phyloP scores from a whole-genome alignment of 768 basidiomycete genomes.

The Gymnopilus junonius region DNA sequence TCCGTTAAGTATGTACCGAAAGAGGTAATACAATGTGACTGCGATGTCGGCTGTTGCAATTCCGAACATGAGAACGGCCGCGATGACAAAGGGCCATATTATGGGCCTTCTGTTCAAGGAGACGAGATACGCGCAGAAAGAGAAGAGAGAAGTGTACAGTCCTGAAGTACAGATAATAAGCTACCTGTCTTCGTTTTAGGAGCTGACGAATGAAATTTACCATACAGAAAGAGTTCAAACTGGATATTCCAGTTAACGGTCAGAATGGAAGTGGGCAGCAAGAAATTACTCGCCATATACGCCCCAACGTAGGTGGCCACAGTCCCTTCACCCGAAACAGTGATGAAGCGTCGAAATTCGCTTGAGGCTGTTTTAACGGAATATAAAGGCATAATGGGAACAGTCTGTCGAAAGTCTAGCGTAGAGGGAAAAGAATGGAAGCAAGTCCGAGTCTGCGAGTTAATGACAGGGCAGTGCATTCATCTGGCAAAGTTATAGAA shows the following conservation, averaged over 20 bases:
- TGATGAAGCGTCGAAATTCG: neutral
- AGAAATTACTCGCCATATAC: conserved; percentile 14
- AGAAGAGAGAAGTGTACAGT: conserved; percentile 15
- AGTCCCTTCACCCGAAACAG: neutral
- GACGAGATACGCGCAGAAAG: conserved; percentile 16
- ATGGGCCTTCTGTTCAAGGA: conserved; percentile 14
- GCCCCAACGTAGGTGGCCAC: conserved; percentile 15
- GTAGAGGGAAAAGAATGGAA: neutral
- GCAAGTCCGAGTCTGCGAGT: neutral
- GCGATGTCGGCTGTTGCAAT: conserved; percentile 20
- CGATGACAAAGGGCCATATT: conserved; percentile 15
- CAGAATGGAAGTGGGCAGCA: neutral
- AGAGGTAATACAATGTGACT: conserved; percentile 16
- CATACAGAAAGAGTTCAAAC: conserved; percentile 24
- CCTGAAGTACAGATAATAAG: conserved; percentile 4
- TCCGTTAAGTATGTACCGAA: conserved; percentile 14
- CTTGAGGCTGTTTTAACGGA: conserved; percentile 5
- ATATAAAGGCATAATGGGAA: neutral
- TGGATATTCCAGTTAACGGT: neutral
- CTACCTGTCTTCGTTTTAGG: neutral
- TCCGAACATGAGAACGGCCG: conserved; percentile 13
- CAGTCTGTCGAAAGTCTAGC: neutral
- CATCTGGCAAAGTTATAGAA: neutral
- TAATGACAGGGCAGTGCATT: neutral
- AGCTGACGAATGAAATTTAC: conserved; percentile 5